Conservation (phyloP, 371 early-diverging fungal genomes). For the Dinochytrium kinnereticum region DNA sequence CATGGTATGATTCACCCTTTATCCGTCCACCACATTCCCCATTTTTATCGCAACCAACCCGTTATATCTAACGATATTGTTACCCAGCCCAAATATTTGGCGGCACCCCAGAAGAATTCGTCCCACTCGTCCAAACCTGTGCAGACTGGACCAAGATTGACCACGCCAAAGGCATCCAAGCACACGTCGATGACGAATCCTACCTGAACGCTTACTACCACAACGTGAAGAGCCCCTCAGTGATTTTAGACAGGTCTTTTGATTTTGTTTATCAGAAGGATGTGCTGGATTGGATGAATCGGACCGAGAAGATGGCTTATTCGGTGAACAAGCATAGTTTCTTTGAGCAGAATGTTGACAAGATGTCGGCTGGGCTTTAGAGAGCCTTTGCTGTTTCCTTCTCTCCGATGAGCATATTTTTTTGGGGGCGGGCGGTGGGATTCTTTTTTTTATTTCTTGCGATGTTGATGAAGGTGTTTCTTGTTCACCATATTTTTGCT, state of each 20-base stretch:
- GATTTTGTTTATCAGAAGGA: not conserved
- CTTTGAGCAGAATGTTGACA: not conserved
- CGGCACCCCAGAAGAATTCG: not conserved
- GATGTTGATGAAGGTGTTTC: no score
- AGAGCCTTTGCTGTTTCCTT: no score
- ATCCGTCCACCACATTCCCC: not conserved
- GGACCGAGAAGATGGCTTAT: not conserved
- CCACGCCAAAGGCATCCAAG: not conserved
- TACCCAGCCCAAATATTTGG: constrained; percentile 11
- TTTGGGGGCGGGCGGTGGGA: no score
- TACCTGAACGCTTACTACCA: constrained; percentile 14
- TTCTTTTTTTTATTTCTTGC: no score
- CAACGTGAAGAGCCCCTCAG: not conserved
- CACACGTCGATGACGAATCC: constrained; percentile 9
- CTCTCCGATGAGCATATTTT: no score
- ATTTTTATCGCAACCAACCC: not conserved
- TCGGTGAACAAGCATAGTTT: not conserved
- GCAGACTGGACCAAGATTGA: constrained; percentile 2
- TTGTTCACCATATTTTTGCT: no score
- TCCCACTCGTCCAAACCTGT: not conserved
- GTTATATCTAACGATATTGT: no score
- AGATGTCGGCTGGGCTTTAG: no score
- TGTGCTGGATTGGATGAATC: not conserved
- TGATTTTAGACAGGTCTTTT: not conserved
- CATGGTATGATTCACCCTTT: not conserved